Base-by-base conservation (phyloP, 2,329 filamentous ascomycete species). In the Achaetomium macrosporum region DNA sequence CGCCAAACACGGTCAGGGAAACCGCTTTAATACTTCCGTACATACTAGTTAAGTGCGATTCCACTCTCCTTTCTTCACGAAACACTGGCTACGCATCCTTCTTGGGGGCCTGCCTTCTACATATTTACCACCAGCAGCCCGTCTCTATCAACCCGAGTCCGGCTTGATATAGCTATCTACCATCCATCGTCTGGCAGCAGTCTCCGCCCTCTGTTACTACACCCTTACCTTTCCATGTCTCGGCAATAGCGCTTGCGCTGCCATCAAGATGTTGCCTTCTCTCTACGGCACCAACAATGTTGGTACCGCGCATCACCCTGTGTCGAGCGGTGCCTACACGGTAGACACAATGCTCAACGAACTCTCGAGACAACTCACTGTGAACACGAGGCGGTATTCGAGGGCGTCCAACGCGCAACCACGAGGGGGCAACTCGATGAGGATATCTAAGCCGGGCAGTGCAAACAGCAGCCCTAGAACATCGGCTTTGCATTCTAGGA, bases 381-480 rank as follows among this genome's bases (percentile, higher is more conserved):
- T 76, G 52, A 66, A 72, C 29, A 66, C 72, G 37, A 73, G 77
- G 44, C 72, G 74, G 55, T 68, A 73, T 56, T 79, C 79, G 19
- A 72, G 75, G 56, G 68, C 71, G 20, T 76, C 76, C 9, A 76
- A 72, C 58, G 73, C 76, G 58, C 76, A 76, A 66, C 76, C 53
- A 33, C 47, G 73, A 63, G 69, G 67, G 46, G 73, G 70, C 60
- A 71, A 69, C 55, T 70, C 72, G 53, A 83, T 81, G 78, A 76
- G 84, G 55, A 73, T 88, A 37, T 70, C 70, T 51, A 88, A 88
- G 68, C 82, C 84, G 13, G 78, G 72, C 59, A 87, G 84, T 67
- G 78, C 83, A 58, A 87, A 75, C 72, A 87, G 81, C 69, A 88
- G 85, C 66, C 85, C 85, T 13, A 76, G 82, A 60, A 73, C 75